phyloP scores from a whole-genome alignment of 192 early-diverging fungal genomes.

The Coemansia sp. region DNA sequence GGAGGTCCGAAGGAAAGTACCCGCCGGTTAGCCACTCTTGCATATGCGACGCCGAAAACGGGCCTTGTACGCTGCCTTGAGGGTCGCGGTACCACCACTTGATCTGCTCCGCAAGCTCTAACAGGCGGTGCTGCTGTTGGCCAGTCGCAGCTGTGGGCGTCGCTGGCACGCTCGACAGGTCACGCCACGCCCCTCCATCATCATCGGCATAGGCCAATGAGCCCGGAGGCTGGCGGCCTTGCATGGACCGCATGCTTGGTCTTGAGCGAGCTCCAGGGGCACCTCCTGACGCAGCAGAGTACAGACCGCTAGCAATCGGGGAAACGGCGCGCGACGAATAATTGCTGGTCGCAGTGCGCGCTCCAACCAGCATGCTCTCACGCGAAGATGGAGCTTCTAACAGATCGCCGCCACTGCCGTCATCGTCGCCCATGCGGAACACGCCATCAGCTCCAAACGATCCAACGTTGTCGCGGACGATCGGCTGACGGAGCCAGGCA shows the following conservation, averaged over 20 bases:
- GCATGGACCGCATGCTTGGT: neutral
- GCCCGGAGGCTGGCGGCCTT: neutral
- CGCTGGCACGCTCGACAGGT: constrained; percentile 9
- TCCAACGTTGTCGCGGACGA: constrained; percentile 62
- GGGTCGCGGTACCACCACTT: constrained; percentile 89
- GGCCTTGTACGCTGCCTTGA: constrained; percentile 84
- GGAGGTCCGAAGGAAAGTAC: constrained; percentile 81
- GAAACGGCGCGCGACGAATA: constrained; percentile 15
- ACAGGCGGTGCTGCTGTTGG: constrained; percentile 20
- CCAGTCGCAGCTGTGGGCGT: neutral
- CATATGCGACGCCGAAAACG: constrained; percentile 89
- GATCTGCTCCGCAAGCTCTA: constrained; percentile 43
- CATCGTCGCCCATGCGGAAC: constrained; percentile 62
- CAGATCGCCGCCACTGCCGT: constrained; percentile 29
- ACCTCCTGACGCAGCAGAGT: neutral
- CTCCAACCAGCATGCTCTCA: neutral
- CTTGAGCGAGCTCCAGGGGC: neutral
- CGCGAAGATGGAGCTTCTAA: constrained; percentile 13
- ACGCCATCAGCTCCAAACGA: constrained; percentile 73
- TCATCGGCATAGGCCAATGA: constrained; percentile 1
- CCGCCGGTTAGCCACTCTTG: constrained; percentile 92
- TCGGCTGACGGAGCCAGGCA: constrained; percentile 59
- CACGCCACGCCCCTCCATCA: constrained; percentile 24
- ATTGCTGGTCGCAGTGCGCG: neutral
- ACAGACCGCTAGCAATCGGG: neutral